Percentiles rank a stretch among this genome's conserved stretches.
phyloP scores from a whole-genome alignment of 805 yeast genomes.

The Kodamaea hsintzibuensis region DNA sequence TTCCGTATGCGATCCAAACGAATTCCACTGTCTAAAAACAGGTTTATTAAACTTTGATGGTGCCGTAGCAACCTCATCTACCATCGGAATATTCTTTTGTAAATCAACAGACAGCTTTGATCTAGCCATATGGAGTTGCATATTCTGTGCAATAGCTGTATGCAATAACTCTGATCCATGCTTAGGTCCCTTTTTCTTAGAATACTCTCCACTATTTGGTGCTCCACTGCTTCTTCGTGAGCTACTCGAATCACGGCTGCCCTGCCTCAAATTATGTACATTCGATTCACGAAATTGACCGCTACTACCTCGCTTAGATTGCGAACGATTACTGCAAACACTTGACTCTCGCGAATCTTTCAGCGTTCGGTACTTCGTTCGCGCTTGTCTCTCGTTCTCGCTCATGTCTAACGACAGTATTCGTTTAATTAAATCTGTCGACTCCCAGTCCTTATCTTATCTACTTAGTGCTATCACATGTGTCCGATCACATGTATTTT shows the following conservation, averaged over 20 bases:
- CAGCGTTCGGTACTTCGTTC: conserved; percentile 2
- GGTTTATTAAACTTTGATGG: neutral
- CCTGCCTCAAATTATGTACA: neutral
- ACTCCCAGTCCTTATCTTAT: neutral
- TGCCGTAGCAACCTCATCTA: neutral
- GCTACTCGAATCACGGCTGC: conserved; percentile 5
- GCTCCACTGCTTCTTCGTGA: neutral
- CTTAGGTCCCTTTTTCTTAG: neutral
- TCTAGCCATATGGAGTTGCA: conserved; percentile 12
- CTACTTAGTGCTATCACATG: no score
- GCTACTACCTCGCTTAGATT: neutral
- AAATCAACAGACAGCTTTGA: conserved; percentile 13
- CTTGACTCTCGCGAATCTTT: conserved; percentile 5
- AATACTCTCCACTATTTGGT: neutral
- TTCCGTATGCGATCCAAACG: neutral
- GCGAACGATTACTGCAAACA: neutral
- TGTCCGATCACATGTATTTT: no score
- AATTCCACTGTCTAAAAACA: conserved; percentile 7
- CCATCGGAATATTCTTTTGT: conserved; percentile 10
- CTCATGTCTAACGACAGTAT: neutral
- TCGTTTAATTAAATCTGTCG: neutral
- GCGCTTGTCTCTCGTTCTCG: conserved; percentile 7
- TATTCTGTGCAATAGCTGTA: conserved; percentile 15
- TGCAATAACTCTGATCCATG: conserved; percentile 12
- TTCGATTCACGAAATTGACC: conserved; percentile 1